Percentiles rank a stretch among this genome's conserved stretches.
Evolutionary conservation across 169 alveolate species (phyloP).

Genomic region (Pseudocohnilembus persalinus): DNA sequence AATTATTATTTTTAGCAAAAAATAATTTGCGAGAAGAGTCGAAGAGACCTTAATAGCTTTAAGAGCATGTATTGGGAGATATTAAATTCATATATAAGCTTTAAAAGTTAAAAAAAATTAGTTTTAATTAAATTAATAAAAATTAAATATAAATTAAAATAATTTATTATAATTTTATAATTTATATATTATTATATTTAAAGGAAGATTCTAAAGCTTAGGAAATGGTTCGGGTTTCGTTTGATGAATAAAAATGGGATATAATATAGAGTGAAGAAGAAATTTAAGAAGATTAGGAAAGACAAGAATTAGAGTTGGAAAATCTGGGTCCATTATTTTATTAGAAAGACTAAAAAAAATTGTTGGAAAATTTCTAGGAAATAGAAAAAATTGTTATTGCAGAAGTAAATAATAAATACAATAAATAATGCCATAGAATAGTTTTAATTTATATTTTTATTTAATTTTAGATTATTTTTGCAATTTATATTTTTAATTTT

Average conservation of each 20-base stretch:
- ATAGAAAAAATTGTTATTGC: slow-evolving; percentile 37
- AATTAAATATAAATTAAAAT: no score
- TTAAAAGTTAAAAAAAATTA: no score
- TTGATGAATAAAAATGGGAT: slow-evolving; percentile 55
- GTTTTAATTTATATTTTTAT: slow-evolving; percentile 17
- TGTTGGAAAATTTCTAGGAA: slow-evolving; percentile 38
- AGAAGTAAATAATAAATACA: slow-evolving; percentile 11
- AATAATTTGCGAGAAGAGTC: slow-evolving; percentile 41
- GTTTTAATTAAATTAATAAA: no score
- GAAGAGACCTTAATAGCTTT: slow-evolving; percentile 50
- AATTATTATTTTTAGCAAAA: slow-evolving; percentile 21
- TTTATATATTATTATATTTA: no score
- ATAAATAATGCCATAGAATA: slow-evolving; percentile 32
- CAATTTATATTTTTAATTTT: slow-evolving; percentile 52
- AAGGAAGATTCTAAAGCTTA: slow-evolving; percentile 46
- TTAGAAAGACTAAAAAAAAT: slow-evolving; percentile 53
- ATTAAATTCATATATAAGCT: slow-evolving; percentile 62
- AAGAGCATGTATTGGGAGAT: slow-evolving; percentile 55
- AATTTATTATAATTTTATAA: no score
- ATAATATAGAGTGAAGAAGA: slow-evolving; percentile 43
- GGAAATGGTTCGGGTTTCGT: slow-evolving; percentile 46
- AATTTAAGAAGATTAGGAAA: slow-evolving; percentile 53
- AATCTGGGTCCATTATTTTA: slow-evolving; percentile 57
- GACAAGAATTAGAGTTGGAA: slow-evolving; percentile 75
- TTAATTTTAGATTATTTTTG: no score